These are phyloP conservation scores for Isabelozyma rhagii DNA, from an alignment of 805 yeast species.

Conservation along the genomic window DNA sequence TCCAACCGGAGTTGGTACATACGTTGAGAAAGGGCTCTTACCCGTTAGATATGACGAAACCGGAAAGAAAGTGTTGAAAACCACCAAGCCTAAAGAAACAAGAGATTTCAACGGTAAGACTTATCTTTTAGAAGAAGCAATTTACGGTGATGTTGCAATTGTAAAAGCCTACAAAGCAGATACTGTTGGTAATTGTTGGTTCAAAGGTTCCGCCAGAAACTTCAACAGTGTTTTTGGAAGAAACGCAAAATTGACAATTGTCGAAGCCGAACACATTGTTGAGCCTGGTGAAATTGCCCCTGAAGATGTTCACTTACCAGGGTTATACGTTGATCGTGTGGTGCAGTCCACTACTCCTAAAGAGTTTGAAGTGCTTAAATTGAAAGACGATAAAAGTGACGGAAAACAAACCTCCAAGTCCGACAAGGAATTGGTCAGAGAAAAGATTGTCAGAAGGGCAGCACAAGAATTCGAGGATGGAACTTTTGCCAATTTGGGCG, in stretches of 20 bases:
- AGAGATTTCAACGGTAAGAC: constrained; percentile 42
- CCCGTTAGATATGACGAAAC: constrained; percentile 36
- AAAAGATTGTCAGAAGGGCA: constrained; percentile 40
- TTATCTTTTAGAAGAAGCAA: constrained; percentile 41
- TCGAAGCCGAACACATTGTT: constrained; percentile 50
- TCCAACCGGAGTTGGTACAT: constrained; percentile 50
- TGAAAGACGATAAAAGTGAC: constrained; percentile 1
- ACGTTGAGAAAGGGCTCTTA: constrained; percentile 47
- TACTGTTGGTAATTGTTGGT: constrained; percentile 46
- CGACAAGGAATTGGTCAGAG: constrained; percentile 19
- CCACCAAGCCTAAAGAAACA: constrained; percentile 37
- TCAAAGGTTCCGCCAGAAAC: constrained; percentile 44
- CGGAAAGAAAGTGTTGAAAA: constrained; percentile 33
- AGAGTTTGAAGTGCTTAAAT: constrained; percentile 38
- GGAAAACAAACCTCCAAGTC: constrained; percentile 4
- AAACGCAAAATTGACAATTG: constrained; percentile 44
- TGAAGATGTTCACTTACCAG: constrained; percentile 46
- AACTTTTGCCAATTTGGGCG: constrained; percentile 44
- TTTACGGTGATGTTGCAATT: constrained; percentile 47
- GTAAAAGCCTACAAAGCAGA: constrained; percentile 49
- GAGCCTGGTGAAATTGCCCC: constrained; percentile 43
- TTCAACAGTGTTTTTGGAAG: constrained; percentile 46
- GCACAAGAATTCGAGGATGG: constrained; percentile 46
- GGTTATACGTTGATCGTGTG: constrained; percentile 40
- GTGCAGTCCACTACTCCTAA: constrained; percentile 41